Base-by-base conservation (phyloP, 176 grass and related monocot species). In the Musa schizocarpa region DNA sequence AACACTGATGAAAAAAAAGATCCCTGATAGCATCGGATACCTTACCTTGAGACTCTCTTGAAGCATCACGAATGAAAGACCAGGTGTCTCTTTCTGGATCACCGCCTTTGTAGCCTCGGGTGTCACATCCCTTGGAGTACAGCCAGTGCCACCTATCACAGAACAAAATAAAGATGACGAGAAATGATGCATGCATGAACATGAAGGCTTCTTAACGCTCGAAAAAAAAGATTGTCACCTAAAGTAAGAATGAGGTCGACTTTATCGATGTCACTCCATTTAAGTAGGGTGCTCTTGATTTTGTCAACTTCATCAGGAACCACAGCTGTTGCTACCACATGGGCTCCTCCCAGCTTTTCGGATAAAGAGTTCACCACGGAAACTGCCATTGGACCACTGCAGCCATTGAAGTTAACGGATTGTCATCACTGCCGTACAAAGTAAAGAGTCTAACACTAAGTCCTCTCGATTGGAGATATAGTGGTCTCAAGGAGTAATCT, bases 11-110 rank as follows among this genome's bases (percentile, higher is more conserved):
- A 24, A 22, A 72, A 25, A 25, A 54, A 70, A 70, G 29, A 50
- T 3, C 21, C 63, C 21, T 65, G 11, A 11, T 4, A 29, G 4
- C 4, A 11, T 17, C 16, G 2, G 16, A 76, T 74, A 98, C 90
- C 90, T 99, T 74, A 98, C 90, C 90, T 99, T 99, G 57, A 99
- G 84, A 58, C 88, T 89, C 83, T 89, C 86, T 80, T 94, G 90
- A 86, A 99, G 86, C 90, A 97, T 97, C 57, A 87, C 90, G 84
- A 85, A 90, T 11, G 80, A 22, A 72, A 97, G 90, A 54, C 94
- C 94, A 7, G 81, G 94, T 54, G 86, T 80, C 79, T 97, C 94
- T 86, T 93, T 97, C 82, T 90, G 84, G 85, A 97, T 89, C 4
- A 89, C 82, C 27, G 77, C 62, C 83, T 97, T 93, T 72, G 94